Evolutionary conservation across 2,329 filamentous ascomycete species (phyloP).

Genomic region (Talaromyces sp.): DNA sequence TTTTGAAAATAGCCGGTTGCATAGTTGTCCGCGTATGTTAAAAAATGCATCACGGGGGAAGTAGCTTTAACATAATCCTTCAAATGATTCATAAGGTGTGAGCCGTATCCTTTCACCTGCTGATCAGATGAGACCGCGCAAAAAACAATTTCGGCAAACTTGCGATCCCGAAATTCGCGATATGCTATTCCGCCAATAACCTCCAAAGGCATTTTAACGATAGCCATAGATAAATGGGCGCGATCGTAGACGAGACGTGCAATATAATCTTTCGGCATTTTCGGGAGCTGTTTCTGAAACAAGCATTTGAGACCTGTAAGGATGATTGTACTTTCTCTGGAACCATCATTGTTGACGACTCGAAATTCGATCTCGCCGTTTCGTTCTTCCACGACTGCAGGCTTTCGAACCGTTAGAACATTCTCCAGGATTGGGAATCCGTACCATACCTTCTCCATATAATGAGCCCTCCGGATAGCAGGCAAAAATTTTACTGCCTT

Average conservation of each 20-base stretch:
- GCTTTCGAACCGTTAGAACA: slow-evolving; percentile 46
- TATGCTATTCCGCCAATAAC: slow-evolving; percentile 97
- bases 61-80: slow-evolving; percentile 98
- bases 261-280: slow-evolving; percentile 99
- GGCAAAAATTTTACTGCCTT: no score
- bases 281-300: slow-evolving; percentile 96
- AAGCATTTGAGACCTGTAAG: slow-evolving; percentile 94
- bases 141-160: slow-evolving; percentile 98
- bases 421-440: neutral
- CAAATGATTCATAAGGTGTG: slow-evolving; percentile 94
- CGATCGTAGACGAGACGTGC: slow-evolving; percentile 95
- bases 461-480: neutral
- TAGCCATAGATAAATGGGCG: slow-evolving; percentile 92
- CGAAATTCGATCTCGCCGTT: slow-evolving; percentile 94
- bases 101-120: slow-evolving; percentile 97
- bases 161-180: slow-evolving; percentile 83
- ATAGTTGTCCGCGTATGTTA: slow-evolving; percentile 98
- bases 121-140: slow-evolving; percentile 97
- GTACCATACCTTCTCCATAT: neutral
- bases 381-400: slow-evolving; percentile 89
- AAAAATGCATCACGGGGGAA: slow-evolving; percentile 94
- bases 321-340: slow-evolving; percentile 84
- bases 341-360: slow-evolving; percentile 94
- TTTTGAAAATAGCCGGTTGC: slow-evolving; percentile 99
- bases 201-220: slow-evolving; percentile 92